Base-by-base conservation (phyloP, 2,329 filamentous ascomycete species). In the Teratosphaeria zuluensis region DNA sequence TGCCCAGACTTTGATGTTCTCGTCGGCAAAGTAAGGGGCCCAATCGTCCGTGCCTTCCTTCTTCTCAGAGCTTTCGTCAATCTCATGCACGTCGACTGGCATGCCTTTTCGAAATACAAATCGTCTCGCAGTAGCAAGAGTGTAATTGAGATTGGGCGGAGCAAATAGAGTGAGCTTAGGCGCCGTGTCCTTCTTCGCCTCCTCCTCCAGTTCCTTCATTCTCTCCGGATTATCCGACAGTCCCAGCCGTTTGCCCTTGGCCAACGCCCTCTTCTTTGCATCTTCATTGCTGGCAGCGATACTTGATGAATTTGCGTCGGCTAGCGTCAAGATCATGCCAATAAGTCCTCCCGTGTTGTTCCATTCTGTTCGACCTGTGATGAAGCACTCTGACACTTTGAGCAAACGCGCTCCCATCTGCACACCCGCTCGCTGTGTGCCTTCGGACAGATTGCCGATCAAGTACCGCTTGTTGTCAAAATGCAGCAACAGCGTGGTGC, bases 51-150 rank as follows among this genome's bases (percentile, higher is more conserved):
- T 69, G n/a, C 61, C 61, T 14, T 64, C 62, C 3, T 66, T 56
- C 12, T 67, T 62, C 8, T 33, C 46, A 12, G 61, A 62, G 58
- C 57, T 56, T 61, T 68, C 77, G 9, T 74, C 65, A 48, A 89
- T 81, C 72, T 99, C 94, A 62, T 84, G 79, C 1, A 87, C 80
- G 33, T 76, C 77, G n/a, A 96, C 75, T 0, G 87, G 87, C 70
- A 95, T 81, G 0, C 89, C 87, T 66, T 89, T 91, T 42, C 94
- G 83, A 67, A 96, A 92, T 55, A 97, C 84, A 73, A 96, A 96
- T 33, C 86, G 79, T 53, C 94, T 83, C 16, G 88, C 86, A 0
- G 91, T 89, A n/a, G 90, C 92, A 58, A 99, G 74, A 5, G 84
- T 80, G 69, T 96, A 87, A 53, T 85, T 82, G 57, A 97, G 74